Evolutionary conservation across 495 filamentous ascomycete genomes (phyloP).

Genomic region (Cercophora newfieldiana): DNA sequence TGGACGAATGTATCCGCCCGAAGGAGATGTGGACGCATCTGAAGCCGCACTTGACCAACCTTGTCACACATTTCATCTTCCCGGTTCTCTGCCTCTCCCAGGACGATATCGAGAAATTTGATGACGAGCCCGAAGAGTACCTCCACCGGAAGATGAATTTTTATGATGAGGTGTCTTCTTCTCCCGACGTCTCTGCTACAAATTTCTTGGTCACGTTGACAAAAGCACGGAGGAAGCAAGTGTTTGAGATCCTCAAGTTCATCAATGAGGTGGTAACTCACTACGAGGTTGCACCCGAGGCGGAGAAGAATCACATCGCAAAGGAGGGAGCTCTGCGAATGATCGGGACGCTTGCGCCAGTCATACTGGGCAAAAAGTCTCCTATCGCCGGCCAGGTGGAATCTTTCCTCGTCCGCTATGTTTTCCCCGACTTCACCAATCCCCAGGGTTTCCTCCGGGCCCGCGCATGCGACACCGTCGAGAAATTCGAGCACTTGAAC

Average conservation of each 20-base stretch:
- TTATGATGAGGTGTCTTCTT: constrained; percentile 94
- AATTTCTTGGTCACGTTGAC: constrained; percentile 95
- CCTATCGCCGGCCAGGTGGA: constrained; percentile 98
- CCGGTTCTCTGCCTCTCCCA: constrained; percentile 90
- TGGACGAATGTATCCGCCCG: constrained; percentile 96
- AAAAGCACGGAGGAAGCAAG: constrained; percentile 92
- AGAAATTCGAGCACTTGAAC: constrained; percentile 95
- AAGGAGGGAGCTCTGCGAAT: constrained; percentile 97
- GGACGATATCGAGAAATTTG: constrained; percentile 92
- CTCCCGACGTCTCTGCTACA: constrained; percentile 93
- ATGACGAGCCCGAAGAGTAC: constrained; percentile 92
- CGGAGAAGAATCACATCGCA: constrained; percentile 85
- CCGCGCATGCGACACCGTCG: constrained; percentile 92
- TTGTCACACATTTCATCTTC: constrained; percentile 92
- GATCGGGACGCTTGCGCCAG: constrained; percentile 92
- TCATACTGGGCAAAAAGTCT: constrained; percentile 96
- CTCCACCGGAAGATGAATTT: constrained; percentile 96
- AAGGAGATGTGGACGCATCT: constrained; percentile 95
- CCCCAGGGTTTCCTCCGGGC: constrained; percentile 91
- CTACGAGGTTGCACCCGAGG: constrained; percentile 75
- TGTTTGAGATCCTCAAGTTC: constrained; percentile 88
- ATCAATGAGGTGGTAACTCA: constrained; percentile 91
- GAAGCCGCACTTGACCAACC: constrained; percentile 86
- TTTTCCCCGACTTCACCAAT: constrained; percentile 96
- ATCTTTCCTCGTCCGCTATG: constrained; percentile 96